Conservation (phyloP, 1,284 basidiomycete species). For the Sutorius eximius region DNA sequence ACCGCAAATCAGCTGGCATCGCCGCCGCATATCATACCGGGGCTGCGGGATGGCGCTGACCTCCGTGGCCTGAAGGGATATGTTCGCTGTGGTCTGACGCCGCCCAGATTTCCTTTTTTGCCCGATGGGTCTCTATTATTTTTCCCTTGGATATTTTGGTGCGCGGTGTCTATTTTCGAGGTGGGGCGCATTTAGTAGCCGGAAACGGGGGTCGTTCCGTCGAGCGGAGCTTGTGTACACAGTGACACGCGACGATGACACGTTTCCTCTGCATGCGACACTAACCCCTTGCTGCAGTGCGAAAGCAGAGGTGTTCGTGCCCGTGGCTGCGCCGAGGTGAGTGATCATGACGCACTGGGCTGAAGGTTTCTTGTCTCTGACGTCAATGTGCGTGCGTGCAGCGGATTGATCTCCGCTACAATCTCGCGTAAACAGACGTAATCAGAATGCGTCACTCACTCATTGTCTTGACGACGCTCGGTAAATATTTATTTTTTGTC, state of each 20-base stretch:
- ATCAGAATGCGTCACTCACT: constrained; percentile 31
- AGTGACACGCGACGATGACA: constrained; percentile 16
- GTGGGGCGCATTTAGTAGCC: constrained; percentile 15
- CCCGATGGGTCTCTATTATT: not conserved
- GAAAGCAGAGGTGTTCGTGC: constrained; percentile 80
- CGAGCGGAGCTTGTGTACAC: constrained; percentile 2
- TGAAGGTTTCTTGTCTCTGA: constrained; percentile 21
- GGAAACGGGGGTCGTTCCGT: constrained; percentile 10
- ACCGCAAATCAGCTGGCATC: constrained; percentile 4
- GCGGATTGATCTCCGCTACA: constrained; percentile 50
- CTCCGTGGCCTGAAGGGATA: constrained; percentile 5
- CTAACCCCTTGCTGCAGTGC: constrained; percentile 44
- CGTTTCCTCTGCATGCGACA: constrained; percentile 11
- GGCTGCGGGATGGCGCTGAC: constrained; percentile 4
- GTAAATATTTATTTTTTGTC: constrained; percentile 1
- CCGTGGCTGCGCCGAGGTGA: constrained; percentile 76
- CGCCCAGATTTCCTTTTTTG: not conserved
- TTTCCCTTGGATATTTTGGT: not conserved
- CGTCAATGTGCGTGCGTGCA: constrained; percentile 30
- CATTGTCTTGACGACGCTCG: constrained; percentile 35
- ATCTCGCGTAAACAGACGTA: constrained; percentile 39
- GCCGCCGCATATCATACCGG: not conserved
- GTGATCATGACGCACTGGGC: constrained; percentile 27
- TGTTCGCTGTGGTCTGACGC: not conserved
- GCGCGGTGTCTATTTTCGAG: constrained; percentile 3